Base-by-base conservation (phyloP, 345 rosid genomes). In the Combretum micranthum region DNA sequence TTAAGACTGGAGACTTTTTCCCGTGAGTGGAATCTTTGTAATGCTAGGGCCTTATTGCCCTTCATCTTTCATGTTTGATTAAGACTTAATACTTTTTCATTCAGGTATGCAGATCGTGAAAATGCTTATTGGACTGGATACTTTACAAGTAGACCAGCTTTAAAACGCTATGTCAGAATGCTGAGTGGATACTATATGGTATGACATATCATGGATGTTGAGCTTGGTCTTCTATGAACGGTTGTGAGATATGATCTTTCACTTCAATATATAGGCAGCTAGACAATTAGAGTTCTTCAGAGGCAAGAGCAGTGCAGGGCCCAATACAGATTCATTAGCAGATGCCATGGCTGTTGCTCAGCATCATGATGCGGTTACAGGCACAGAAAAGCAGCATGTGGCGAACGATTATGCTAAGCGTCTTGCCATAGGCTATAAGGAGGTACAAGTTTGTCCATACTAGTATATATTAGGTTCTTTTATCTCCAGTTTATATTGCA, bases 111-210 rank as follows among this genome's bases (percentile, higher is more conserved):
- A 79, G 99, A 93, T 74, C 87, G 84, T 70, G 78, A 56, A 53
- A 85, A 89, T 80, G 88, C 89, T 65, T 93, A 86, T 72, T 93
- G 99, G 99, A 93, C 99, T 48, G 97, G 99, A 53, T 93, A 89
- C 73, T 93, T 85, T 69, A 66, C 91, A 52, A 93, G 99, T 65
- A 86, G 99, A 66, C 86, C 99, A 57, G 89, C 97, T 51, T 54
- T 93, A 50, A 93, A 93, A 76, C 86, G 83, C 68, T 89, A 85
- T 68, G 94, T 93, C 68, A 80, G 97, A 74, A 69, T 69, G 72
- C 75, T 89, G 99, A 93, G 99, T 52, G 87, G 82, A 75, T 93
- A 89, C 69, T 82, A 86, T 82, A 61, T 89, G 96, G 99, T 93
- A 85, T 57, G 64, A 1, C 39, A 32, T 32, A 32, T 9, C 9